Base-by-base conservation (phyloP, 2,329 filamentous ascomycete genomes). In the Orbilia quercus region DNA sequence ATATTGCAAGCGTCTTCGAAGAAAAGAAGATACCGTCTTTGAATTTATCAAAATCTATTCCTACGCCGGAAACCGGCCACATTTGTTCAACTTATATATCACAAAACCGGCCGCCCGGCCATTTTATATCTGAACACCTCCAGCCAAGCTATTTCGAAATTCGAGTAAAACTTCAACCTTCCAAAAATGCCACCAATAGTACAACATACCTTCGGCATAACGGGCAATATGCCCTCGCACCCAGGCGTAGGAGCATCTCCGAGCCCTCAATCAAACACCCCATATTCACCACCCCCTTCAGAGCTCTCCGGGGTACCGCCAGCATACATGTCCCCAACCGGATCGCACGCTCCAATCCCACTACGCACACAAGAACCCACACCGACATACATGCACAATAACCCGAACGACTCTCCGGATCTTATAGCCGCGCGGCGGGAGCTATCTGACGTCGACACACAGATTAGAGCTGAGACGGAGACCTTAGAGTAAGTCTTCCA, bases 161-260 rank as follows among this genome's bases (percentile, higher is more conserved):
- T 31, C 9, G 31, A 11, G 4, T 14, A 18, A 48, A 51, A 34
- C 22, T 34, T 28, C 22, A 28, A n/a, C n/a, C n/a, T n/a, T n/a
- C n/a, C n/a, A 28, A 55, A 42, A 59, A 69, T 69, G 64, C 64
- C 64, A 69, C 48, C 53, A 11, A 7, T n/a, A 44, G n/a, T 31
- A 31, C 64, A 69, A 69, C 64, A 69, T 47, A 69, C 64, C 4
- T 69, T 59, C n/a, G 64, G 64, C 25, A 38, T 34, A 3, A 38
- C 20, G 18, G 48, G 55, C 47, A 69, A 69, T 47, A 38, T 36
- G 36, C 54, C 54, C 25, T 59, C 53, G 4, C 20, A 67, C 31
- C 63, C 53, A 7, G 62, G 62, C 6, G 62, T 45, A 12, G 62
- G 62, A n/a, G 51, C 28, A 9, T 11, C 40, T 16, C 48, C 23